Conservation (phyloP, 129 eudicot genomes). For the Centaurea solstitialis region DNA sequence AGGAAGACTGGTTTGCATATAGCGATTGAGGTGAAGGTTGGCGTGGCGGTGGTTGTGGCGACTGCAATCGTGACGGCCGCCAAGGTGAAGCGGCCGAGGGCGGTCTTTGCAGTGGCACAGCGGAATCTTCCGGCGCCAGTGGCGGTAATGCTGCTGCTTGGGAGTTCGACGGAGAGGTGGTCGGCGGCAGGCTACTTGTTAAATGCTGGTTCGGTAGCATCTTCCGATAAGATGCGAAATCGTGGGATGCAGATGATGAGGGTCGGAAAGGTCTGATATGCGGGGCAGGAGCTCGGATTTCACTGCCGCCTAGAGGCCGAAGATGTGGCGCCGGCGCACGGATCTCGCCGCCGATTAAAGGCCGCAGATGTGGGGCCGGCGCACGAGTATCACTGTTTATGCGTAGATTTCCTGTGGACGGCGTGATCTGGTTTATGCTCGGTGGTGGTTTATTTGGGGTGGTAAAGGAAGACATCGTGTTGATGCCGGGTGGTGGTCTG, state of each 20-base stretch:
- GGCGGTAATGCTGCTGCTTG: conserved; percentile 6
- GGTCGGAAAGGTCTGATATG: conserved; percentile 56
- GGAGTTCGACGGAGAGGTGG: conserved; percentile 13
- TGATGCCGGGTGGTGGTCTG: background rate
- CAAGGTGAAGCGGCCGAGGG: background rate
- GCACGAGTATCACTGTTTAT: conserved; percentile 46
- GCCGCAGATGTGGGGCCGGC: conserved; percentile 55
- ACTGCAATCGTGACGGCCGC: background rate
- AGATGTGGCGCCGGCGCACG: conserved; percentile 63
- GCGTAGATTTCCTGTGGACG: conserved; percentile 37
- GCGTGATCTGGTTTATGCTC: conserved; percentile 37
- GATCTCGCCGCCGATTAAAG: conserved; percentile 33
- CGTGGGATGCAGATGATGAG: conserved; percentile 27
- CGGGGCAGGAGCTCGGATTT: conserved; percentile 54
- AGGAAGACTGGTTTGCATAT: background rate
- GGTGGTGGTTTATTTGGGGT: conserved; percentile 6
- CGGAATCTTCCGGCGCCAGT: conserved; percentile 10
- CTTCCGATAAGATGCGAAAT: conserved; percentile 14
- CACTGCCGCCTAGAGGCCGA: conserved; percentile 38
- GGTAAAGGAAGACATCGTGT: background rate
- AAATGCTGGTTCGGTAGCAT: conserved; percentile 33
- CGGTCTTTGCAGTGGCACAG: background rate
- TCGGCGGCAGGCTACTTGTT: conserved; percentile 1
- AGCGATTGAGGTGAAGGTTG: background rate
- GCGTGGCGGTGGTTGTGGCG: background rate